Evolutionary conservation across 1,139 yeast genomes (phyloP), one percentile per base, ranked within the genome.

Genomic region (Candida tropicalis): DNA sequence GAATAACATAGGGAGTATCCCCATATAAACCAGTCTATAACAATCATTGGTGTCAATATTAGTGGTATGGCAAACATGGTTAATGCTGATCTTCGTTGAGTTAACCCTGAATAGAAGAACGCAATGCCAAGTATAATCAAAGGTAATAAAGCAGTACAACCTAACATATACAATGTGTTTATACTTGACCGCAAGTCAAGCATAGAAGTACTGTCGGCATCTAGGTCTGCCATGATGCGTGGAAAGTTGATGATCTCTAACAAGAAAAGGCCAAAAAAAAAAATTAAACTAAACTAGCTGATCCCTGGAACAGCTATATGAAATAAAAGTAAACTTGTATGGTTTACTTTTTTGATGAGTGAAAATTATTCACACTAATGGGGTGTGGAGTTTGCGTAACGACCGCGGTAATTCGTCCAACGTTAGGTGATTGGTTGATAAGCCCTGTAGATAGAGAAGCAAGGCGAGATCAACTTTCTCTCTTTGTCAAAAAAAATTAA

Each of bases 11-110:
- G 59, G 0, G 85, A 73, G 51, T 78, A 80, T 2, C 87, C 81
- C 76, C 79, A 74, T n/a, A 77, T 65, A 48, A 68, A 75, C 82
- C 84, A 81, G 49, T 81, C 81, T 8, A 81, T 51, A 39, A 76
- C 57, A 2, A 77, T 61, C 10, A 77, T 56, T 0, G 81, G 71
- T 1, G 64, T 47, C 9, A 77, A 55, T 12, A 79, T 44, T 7
- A 76, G 46, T 1, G 84, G 81, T 31, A 77, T 59, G 1, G 81
- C 69, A 20, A 79, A 62, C 70, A 80, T 82, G 13, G 80, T 70
- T 35, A 81, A 63, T 1, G 85, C 71, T 1, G 84, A 74, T 45
- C 81, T 63, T 46, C 84, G 62, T 47, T 79, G 81, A 4, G 82
- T 78, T 39, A 81, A 60, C 0, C 87, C 87, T 0, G 84, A 73